Conservation (phyloP, 73 alveolate species). For the Paramecium sonneborni region DNA sequence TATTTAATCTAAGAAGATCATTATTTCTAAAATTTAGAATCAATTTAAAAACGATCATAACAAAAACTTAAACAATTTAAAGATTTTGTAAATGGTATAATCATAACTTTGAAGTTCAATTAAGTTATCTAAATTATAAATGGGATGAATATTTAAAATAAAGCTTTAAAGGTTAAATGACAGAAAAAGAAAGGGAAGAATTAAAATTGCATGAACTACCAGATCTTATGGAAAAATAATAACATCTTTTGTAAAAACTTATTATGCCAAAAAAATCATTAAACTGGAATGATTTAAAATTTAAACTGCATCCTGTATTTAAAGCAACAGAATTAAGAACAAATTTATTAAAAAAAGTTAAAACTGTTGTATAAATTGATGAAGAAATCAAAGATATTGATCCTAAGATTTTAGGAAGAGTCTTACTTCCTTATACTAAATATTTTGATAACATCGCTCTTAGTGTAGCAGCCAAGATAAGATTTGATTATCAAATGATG, state of each 20-base stretch:
- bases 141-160: constrained; percentile 25
- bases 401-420: neutral
- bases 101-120: neutral
- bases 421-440: constrained; percentile 19
- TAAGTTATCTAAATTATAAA: neutral
- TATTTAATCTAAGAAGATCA: neutral
- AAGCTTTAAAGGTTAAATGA: neutral
- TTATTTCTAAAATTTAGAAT: neutral
- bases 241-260: neutral
- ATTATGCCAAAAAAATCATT: neutral
- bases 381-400: constrained; percentile 9
- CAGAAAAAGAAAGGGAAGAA: constrained; percentile 33
- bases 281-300: neutral
- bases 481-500: constrained; percentile 47
- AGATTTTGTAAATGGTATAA: neutral
- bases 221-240: neutral
- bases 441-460: neutral
- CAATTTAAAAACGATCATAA: neutral
- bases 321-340: constrained; percentile 7
- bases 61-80: neutral
- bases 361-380: neutral
- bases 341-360: neutral
- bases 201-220: neutral
- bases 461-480: neutral
- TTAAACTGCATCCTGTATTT: neutral